phyloP scores from a whole-genome alignment of 2,329 filamentous ascomycete species.

The Aspergillus persii region DNA sequence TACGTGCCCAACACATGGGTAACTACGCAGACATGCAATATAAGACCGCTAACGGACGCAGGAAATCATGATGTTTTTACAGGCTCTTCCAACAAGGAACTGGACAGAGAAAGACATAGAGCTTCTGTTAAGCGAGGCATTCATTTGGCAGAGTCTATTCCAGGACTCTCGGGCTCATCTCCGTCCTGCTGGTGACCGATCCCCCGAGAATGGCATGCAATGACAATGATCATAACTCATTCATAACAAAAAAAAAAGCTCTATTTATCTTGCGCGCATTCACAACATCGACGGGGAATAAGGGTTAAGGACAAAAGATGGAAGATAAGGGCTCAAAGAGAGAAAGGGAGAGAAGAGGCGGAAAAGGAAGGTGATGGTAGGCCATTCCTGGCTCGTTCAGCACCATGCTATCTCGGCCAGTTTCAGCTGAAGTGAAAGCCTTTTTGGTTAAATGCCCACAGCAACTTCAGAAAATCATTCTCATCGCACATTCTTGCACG shows the following conservation, averaged over 20 bases:
- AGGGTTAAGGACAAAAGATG: conserved; percentile 1
- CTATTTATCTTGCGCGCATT: conserved; percentile 7
- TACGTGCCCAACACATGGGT: conserved; percentile 22
- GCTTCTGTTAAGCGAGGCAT: conserved; percentile 89
- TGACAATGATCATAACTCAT: conserved; percentile 36
- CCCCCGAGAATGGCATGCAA: conserved; percentile 35
- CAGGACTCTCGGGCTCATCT: conserved; percentile 91
- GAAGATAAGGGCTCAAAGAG: background rate
- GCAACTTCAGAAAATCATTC: conserved; percentile 80
- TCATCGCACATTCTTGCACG: conserved; percentile 85
- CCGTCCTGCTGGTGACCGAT: conserved; percentile 35
- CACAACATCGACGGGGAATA: background rate
- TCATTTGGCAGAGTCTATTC: conserved; percentile 98
- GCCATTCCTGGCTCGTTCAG: background rate
- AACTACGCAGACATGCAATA: conserved; percentile 1
- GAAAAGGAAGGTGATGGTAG: background rate
- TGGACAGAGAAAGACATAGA: conserved; percentile 99
- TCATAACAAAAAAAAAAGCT: conserved; percentile 16
- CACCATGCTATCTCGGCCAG: conserved; percentile 3
- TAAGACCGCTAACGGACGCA: conserved; percentile 44
- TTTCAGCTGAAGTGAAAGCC: conserved; percentile 82
- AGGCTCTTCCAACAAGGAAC: conserved; percentile 83
- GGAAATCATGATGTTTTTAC: conserved; percentile 99
- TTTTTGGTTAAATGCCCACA: conserved; percentile 84
- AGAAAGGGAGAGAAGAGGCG: conserved; percentile 1